Evolutionary conservation across 176 grass and related monocot species (phyloP).

Genomic region (Aegilops umbellulata): DNA sequence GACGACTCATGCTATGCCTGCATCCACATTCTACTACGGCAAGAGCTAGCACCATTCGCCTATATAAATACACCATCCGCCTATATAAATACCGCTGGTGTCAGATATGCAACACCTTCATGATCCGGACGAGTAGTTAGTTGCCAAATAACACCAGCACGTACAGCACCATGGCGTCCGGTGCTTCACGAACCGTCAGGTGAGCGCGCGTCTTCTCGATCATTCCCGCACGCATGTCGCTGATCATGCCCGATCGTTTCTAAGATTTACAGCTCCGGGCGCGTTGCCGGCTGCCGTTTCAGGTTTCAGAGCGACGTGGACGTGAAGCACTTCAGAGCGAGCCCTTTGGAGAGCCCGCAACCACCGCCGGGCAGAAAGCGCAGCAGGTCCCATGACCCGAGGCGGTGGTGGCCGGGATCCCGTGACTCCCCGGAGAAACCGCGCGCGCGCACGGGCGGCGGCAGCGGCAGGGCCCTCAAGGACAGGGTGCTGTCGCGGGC

Average conservation of each 20-base stretch:
- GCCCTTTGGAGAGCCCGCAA: constrained; percentile 20
- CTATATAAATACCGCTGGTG: constrained; percentile 34
- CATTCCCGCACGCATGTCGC: background rate
- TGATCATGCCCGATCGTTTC: background rate
- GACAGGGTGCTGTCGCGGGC: constrained; percentile 55
- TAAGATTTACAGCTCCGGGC: too few species aligned
- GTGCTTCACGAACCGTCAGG: constrained; percentile 63
- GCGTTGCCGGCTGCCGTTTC: background rate
- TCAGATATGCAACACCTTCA: background rate
- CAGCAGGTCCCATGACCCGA: constrained; percentile 21
- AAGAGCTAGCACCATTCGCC: background rate
- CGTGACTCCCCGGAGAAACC: constrained; percentile 37
- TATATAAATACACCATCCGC: constrained; percentile 34
- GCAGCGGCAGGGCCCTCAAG: constrained; percentile 32
- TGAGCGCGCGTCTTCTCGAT: constrained; percentile 35
- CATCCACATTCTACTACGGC: constrained; percentile 32
- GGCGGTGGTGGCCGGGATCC: constrained; percentile 26
- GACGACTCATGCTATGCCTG: constrained; percentile 12
- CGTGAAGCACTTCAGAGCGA: constrained; percentile 20
- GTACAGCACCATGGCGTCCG: constrained; percentile 44
- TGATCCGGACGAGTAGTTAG: constrained; percentile 3
- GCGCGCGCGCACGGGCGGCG: background rate
- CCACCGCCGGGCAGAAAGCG: constrained; percentile 6
- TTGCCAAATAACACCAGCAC: background rate
- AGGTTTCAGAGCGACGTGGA: constrained; percentile 71